These are phyloP conservation scores for Phytopythium boreale DNA, from an alignment of 352 stramenopile species.

Conservation along the genomic window DNA sequence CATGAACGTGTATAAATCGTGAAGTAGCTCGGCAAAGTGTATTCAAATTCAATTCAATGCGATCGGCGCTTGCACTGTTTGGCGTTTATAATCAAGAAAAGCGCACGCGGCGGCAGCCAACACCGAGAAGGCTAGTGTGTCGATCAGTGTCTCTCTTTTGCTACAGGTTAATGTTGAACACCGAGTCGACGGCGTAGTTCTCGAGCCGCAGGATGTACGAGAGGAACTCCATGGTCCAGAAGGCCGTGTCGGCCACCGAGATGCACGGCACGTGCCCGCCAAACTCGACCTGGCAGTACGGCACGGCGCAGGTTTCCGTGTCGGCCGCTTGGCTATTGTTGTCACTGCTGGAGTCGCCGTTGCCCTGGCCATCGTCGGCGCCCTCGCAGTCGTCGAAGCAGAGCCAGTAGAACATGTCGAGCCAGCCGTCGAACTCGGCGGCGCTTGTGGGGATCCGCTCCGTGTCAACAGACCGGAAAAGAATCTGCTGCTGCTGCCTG, in stretches of 20 bases:
- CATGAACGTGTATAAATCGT: not conserved
- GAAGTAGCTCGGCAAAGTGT: not conserved
- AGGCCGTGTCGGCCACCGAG: constrained; percentile 22
- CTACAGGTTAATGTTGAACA: constrained; percentile 22
- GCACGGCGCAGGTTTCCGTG: not conserved
- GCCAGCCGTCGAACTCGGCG: constrained; percentile 11
- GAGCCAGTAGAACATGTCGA: constrained; percentile 40
- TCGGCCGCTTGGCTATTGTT: not conserved
- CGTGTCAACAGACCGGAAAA: constrained; percentile 33
- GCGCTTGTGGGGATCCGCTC: constrained; percentile 17
- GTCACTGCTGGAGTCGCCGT: not conserved
- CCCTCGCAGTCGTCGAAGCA: constrained; percentile 18
- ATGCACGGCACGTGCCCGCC: constrained; percentile 16
- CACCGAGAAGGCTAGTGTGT: too few species aligned
- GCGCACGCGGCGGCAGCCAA: too few species aligned
- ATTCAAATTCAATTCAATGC: not conserved
- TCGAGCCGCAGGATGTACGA: constrained; percentile 27
- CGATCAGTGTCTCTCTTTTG: not conserved
- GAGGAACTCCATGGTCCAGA: constrained; percentile 34
- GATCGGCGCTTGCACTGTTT: not conserved
- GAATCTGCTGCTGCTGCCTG: constrained; percentile 17
- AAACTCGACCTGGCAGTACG: constrained; percentile 21
- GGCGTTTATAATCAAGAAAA: constrained; percentile 1
- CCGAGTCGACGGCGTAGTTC: constrained; percentile 21
- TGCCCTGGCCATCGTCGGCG: not conserved